These are phyloP conservation scores for Syzygium aromaticum DNA, from an alignment of 345 rosid species.

Conservation along the genomic window DNA sequence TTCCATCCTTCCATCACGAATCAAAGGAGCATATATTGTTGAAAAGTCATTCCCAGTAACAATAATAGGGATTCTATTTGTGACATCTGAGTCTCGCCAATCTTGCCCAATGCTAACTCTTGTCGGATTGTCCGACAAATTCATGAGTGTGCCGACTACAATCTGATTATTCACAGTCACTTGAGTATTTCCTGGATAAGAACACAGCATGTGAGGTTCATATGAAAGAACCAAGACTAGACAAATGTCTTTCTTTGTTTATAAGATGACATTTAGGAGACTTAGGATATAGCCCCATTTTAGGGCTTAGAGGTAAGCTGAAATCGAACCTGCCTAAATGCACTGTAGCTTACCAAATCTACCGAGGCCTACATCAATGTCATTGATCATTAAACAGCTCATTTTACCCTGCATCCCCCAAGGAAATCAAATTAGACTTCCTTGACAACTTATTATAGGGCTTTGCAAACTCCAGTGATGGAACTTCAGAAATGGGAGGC, in stretches of 20 bases:
- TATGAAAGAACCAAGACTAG: not conserved
- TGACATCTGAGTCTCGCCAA: conserved; percentile 75
- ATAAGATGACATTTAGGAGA: not conserved
- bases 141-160: conserved; percentile 88
- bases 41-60: conserved; percentile 92
- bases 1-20: conserved; percentile 98
- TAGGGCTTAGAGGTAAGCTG: not conserved
- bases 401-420: conserved; percentile 76
- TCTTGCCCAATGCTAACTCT: conserved; percentile 96
- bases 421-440: not conserved
- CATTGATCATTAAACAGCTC: conserved; percentile 95
- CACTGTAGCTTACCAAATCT: conserved; percentile 70
- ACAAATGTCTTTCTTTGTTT: not conserved
- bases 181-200: conserved; percentile 67
- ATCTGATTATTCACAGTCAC: conserved; percentile 95
- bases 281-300: not conserved
- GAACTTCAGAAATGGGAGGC: not conserved
- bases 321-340: not conserved
- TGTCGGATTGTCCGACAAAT: conserved; percentile 85
- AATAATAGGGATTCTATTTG: conserved; percentile 82
- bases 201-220: not conserved
- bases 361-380: conserved; percentile 95
- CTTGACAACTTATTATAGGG: not conserved
- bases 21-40: conserved; percentile 83
- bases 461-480: not conserved